Evolutionary conservation across 805 yeast species (phyloP).

Genomic region (Metschnikowia lachancei): DNA sequence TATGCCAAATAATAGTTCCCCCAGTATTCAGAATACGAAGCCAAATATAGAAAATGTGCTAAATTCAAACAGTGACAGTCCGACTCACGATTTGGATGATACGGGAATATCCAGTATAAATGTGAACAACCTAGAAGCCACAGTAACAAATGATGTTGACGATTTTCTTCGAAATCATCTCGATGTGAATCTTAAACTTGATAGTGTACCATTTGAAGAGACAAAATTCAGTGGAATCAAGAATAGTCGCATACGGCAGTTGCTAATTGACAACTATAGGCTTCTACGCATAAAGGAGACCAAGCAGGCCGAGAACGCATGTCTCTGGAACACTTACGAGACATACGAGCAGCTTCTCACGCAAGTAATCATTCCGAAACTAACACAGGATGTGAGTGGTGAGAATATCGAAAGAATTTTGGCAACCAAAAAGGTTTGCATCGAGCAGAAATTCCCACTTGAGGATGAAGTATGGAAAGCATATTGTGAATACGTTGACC

Average conservation of each 20-base stretch:
- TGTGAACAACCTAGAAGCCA: not conserved
- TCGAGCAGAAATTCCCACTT: conserved; percentile 5
- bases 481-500: conserved; percentile 11
- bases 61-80: not conserved
- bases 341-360: conserved; percentile 33
- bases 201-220: conserved; percentile 6
- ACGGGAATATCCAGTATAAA: not conserved
- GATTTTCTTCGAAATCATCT: conserved; percentile 30
- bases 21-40: too few relatives aligned
- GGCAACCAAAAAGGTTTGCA: not conserved
- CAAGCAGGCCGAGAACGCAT: conserved; percentile 24
- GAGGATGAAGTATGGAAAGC: conserved; percentile 13
- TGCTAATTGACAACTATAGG: conserved; percentile 30
- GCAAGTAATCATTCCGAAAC: conserved; percentile 27
- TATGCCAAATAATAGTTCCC: too few relatives aligned
- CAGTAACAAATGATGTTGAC: not conserved
- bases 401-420: conserved; percentile 5
- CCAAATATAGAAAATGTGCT: not conserved
- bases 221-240: conserved; percentile 3
- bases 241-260: conserved; percentile 22
- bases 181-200: conserved; percentile 15
- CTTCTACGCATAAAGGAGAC: conserved; percentile 22
- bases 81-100: not conserved
- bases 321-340: conserved; percentile 23
- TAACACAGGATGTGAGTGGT: conserved; percentile 23